Base-by-base conservation (phyloP, 371 early-diverging fungal genomes). In the Blyttiomyces sp. region DNA sequence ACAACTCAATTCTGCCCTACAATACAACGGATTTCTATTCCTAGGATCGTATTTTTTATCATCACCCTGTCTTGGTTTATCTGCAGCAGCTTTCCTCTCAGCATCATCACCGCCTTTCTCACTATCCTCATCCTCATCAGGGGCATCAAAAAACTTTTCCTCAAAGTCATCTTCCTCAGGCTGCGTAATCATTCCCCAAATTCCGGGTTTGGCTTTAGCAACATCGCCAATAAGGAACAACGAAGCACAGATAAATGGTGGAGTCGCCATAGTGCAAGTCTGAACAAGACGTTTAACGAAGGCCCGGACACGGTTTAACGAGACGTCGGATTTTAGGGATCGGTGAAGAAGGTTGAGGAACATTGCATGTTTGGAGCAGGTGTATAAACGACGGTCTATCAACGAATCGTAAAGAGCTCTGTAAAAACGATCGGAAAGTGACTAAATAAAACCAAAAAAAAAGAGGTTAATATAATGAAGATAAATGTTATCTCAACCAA, bases 231-330 rank as follows among this genome's bases (percentile, higher is more conserved):
- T 72, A 61, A 95, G 68, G 70, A 84, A 93, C 71, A 96, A 79
- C 21, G 86, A 71, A 55, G 91, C 96, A 44, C 90, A 91, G 21
- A 89, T 83, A 71, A 93, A 91, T 32, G 93, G 87, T 0, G 90
- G 69, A 7, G 55, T 43, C 3, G 64, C 60, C 48, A 36, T 31
- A 3, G 80, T 74, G 33, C 89, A 85, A 17, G 87, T 80, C 70
- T 95, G 96, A 34, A 92, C 74, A 49, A 93, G 77, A 44, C 98
- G 86, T 76, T 94, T 95, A 31, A 94, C 76, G 73, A 94, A 94
- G 1, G 95, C 86, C 64, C 84, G 82, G 43, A 89, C 81, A 23
- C 95, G 80, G 19, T 74, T 68, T n/a, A 81, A 58, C 50, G 83
- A 79, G 2, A 53, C 48, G 72, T 97, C 98, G 33, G 85, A 80